Conservation (phyloP, 768 basidiomycete genomes). For the Mycena vitilis region DNA sequence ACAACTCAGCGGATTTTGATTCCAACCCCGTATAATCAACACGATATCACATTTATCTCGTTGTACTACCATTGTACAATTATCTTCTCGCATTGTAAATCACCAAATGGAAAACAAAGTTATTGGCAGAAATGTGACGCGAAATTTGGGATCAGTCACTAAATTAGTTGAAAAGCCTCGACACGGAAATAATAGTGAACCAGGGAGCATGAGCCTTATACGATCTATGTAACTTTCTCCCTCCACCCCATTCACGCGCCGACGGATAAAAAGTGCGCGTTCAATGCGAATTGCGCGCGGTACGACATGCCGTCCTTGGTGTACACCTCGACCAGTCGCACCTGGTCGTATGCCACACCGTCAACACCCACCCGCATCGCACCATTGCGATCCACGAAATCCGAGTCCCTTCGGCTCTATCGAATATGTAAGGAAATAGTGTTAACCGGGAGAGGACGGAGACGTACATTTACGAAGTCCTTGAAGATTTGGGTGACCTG, state of each 20-base stretch:
- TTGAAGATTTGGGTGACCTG: constrained; percentile 31
- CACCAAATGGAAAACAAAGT: no score
- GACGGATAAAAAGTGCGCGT: constrained; percentile 17
- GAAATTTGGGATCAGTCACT: no score
- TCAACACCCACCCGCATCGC: constrained; percentile 22
- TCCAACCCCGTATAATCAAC: no score
- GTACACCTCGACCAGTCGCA: constrained; percentile 29
- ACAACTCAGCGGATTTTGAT: no score
- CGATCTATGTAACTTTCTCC: no score
- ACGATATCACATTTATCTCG: no score
- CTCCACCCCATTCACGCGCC: neutral
- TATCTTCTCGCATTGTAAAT: no score
- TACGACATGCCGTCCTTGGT: constrained; percentile 32
- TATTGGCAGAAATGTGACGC: no score
- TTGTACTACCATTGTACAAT: no score
- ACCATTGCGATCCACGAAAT: constrained; percentile 3
- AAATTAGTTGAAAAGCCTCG: no score
- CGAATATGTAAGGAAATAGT: neutral
- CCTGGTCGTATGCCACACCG: constrained; percentile 30
- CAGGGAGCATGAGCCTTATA: no score
- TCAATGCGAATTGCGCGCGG: constrained; percentile 24
- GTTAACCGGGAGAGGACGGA: neutral
- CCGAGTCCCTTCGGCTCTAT: constrained; percentile 14
- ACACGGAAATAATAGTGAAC: no score
- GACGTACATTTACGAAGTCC: constrained; percentile 23